Evolutionary conservation across 305 asterid genomes (phyloP).

Genomic region (Solanum hybrid): DNA sequence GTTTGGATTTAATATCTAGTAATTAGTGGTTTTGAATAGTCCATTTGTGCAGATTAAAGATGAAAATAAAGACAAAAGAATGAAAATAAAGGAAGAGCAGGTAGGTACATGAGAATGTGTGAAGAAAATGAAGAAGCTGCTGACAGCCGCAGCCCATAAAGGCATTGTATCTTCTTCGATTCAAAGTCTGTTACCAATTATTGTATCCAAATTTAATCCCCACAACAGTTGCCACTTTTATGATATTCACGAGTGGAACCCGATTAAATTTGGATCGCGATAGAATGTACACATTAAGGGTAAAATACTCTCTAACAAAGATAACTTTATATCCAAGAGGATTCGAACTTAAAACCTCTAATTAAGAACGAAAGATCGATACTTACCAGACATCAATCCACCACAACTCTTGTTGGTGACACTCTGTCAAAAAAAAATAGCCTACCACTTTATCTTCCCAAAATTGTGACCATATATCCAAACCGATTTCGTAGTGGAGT

Average conservation of each 20-base stretch:
- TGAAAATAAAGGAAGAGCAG: not conserved
- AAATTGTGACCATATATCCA: not conserved
- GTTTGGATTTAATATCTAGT: not conserved
- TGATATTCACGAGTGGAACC: accelerated
- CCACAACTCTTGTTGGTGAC: not conserved
- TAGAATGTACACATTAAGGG: accelerated
- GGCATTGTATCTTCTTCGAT: not conserved
- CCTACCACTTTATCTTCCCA: not conserved
- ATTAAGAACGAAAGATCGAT: too few relatives aligned
- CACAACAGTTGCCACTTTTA: not conserved
- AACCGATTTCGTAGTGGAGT: not conserved
- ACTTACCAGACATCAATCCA: too few relatives aligned
- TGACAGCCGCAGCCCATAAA: not conserved
- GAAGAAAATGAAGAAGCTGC: not conserved
- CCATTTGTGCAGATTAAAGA: not conserved
- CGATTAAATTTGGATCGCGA: accelerated
- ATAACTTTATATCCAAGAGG: too few relatives aligned
- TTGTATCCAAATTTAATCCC: not conserved
- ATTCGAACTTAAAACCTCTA: accelerated
- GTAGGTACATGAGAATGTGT: not conserved
- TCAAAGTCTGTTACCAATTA: not conserved
- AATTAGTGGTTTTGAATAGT: not conserved
- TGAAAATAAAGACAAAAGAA: not conserved
- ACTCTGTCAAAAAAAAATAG: not conserved
- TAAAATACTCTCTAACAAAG: accelerated